Evolutionary conservation across 2,329 filamentous ascomycete genomes (phyloP).

Genomic region (Teratosphaeria zuluensis): DNA sequence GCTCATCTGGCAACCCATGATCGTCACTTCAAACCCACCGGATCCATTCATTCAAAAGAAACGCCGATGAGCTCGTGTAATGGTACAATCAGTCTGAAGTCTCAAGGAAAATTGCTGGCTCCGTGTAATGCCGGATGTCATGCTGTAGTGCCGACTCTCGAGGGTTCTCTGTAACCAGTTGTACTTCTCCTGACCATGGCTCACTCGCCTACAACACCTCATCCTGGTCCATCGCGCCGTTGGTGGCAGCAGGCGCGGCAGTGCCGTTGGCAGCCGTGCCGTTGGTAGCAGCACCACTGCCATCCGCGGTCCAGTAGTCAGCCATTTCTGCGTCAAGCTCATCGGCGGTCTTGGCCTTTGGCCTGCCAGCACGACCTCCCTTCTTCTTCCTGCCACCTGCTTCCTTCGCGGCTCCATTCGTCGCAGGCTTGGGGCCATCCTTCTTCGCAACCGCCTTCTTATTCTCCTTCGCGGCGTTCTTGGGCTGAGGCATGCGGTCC

Average conservation of each 20-base stretch:
- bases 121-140: background rate
- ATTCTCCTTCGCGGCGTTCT: conserved; percentile 22
- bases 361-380: conserved; percentile 54
- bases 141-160: background rate
- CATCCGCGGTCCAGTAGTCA: conserved; percentile 67
- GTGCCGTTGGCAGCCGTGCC: conserved; percentile 32
- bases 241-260: conserved; percentile 34
- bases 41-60: background rate
- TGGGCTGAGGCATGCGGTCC: conserved; percentile 57
- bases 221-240: conserved; percentile 25
- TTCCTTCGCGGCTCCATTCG: conserved; percentile 34
- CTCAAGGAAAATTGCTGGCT: background rate
- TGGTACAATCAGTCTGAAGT: conserved; percentile 1
- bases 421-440: conserved; percentile 44
- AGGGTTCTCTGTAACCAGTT: background rate
- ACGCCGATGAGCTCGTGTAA: background rate
- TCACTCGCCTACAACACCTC: conserved; percentile 49
- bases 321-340: conserved; percentile 97
- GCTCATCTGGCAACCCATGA: background rate
- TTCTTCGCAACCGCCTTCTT: conserved; percentile 14
- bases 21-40: background rate
- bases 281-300: conserved; percentile 33
- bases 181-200: conserved; percentile 30
- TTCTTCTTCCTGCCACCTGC: conserved; percentile 44
- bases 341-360: conserved; percentile 79